phyloP scores from a whole-genome alignment of 352 stramenopile species.

The Globisporangium emineosum region DNA sequence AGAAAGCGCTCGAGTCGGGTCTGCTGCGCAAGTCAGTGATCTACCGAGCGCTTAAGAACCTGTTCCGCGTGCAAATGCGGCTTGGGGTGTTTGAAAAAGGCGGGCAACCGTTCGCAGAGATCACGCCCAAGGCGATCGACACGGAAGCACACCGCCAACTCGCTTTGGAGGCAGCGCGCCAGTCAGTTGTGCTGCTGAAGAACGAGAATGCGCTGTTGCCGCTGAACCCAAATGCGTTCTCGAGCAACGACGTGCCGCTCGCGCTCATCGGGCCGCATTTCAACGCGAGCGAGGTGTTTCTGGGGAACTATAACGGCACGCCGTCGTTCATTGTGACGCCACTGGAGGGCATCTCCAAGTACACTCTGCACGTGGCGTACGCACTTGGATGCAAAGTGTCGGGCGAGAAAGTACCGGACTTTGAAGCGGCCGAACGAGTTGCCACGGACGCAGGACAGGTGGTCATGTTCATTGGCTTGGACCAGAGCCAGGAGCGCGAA shows the following conservation, averaged over 20 bases:
- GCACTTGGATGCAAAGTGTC: constrained; percentile 58
- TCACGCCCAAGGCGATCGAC: constrained; percentile 50
- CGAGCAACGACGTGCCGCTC: constrained; percentile 23
- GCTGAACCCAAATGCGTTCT: constrained; percentile 27
- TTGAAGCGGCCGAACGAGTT: constrained; percentile 45
- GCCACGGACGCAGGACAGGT: constrained; percentile 34
- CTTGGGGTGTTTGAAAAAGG: constrained; percentile 89
- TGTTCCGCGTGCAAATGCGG: constrained; percentile 86
- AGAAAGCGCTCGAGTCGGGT: constrained; percentile 59
- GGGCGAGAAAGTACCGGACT: constrained; percentile 38
- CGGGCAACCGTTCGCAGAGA: constrained; percentile 51
- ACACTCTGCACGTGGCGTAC: constrained; percentile 28
- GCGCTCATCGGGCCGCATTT: constrained; percentile 81
- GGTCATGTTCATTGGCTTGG: constrained; percentile 64
- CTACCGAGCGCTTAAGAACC: constrained; percentile 60
- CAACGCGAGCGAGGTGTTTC: constrained; percentile 47
- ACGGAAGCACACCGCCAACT: constrained; percentile 48
- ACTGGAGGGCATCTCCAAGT: constrained; percentile 38
- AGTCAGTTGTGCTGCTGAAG: constrained; percentile 90
- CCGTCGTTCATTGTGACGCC: constrained; percentile 63
- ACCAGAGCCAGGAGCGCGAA: constrained; percentile 65
- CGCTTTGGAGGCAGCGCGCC: constrained; percentile 55
- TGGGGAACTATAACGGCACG: constrained; percentile 75
- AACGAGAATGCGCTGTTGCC: constrained; percentile 74
- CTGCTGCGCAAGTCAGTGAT: constrained; percentile 56